Evolutionary conservation across 257 asterid genomes (phyloP), one percentile per base, ranked within the genome.

Genomic region (Anisodus acutangulus): DNA sequence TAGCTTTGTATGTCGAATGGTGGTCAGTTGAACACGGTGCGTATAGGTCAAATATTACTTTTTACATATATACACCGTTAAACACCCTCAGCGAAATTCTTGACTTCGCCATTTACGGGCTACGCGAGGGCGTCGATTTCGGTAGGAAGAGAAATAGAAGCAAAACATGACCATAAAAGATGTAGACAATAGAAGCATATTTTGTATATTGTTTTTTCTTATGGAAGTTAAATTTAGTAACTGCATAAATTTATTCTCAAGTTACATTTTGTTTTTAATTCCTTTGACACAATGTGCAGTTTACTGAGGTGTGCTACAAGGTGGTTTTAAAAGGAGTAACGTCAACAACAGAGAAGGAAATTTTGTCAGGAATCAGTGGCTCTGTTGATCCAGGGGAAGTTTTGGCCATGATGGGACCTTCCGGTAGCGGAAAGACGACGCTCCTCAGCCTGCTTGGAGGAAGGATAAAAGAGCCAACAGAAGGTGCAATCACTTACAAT

Each of bases 341-440:
- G 53, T 89, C 96, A 10, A 89, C 93, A 3, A 88, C 85, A 83
- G 98, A 97, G 94, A 95, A 92, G 84, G 95, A 91, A 9, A 94
- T 95, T 79, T 82, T 97, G 63, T 90, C 90, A 82, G 98, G 98
- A 78, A 95, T 97, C 57, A 92, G 86, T 1, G 99, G 99, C 19
- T 89, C 94, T 0, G 97, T 92, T 71, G 92, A 88, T 85, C 99
- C 99, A 1, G 98, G 99, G 17, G 98, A 97, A 85, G 97, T 97
- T 78, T 78, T 97, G 79, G 99, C 99, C 4, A 88, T 97, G 53
- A 97, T 97, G 99, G 99, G 99, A 55, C 99, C 99, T 47, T 97
- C 99, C 5, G 99, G 99, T 74, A 92, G 99, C 69, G 99, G 99
- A 58, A 97, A 97, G 89, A 97, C 99, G 12, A 89, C 99, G 0